Percentiles rank a stretch among this genome's conserved stretches.
Conservation (phyloP, 345 rosid species). For the Camelina neglecta region DNA sequence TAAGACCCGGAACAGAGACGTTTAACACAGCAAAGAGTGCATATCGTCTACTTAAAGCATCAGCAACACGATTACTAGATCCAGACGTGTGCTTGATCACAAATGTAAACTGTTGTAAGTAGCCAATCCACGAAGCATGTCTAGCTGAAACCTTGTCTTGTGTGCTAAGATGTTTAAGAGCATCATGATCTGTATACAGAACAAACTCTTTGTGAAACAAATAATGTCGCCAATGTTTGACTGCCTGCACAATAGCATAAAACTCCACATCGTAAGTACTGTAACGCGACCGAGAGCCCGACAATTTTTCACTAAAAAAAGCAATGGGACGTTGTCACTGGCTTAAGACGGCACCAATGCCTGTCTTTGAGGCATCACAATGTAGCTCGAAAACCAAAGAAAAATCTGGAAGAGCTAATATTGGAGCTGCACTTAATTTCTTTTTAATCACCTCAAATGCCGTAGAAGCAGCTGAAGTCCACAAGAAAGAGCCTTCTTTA, state of each 20-base stretch:
- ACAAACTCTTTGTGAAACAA: not conserved
- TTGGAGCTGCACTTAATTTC: not conserved
- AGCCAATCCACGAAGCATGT: not conserved
- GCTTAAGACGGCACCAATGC: not conserved
- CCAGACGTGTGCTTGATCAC: not conserved
- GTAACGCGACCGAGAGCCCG: not conserved
- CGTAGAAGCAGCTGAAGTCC: rapidly evolving
- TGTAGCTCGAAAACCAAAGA: not conserved
- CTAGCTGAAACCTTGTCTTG: not conserved
- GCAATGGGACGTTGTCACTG: not conserved
- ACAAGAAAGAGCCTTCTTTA: not conserved
- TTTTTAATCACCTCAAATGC: not conserved
- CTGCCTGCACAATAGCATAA: not conserved
- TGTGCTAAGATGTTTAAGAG: not conserved
- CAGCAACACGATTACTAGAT: not conserved
- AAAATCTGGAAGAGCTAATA: not conserved
- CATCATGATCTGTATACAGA: too few species aligned
- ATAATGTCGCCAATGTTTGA: not conserved
- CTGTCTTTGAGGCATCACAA: not conserved
- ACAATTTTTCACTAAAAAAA: not conserved
- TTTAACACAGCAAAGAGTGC: not conserved
- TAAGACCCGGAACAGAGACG: not conserved
- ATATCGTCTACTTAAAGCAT: not conserved
- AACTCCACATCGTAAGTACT: not conserved
- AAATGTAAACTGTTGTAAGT: not conserved